Conservation (phyloP, 495 filamentous ascomycete genomes). For the Cetradonia linearis region DNA sequence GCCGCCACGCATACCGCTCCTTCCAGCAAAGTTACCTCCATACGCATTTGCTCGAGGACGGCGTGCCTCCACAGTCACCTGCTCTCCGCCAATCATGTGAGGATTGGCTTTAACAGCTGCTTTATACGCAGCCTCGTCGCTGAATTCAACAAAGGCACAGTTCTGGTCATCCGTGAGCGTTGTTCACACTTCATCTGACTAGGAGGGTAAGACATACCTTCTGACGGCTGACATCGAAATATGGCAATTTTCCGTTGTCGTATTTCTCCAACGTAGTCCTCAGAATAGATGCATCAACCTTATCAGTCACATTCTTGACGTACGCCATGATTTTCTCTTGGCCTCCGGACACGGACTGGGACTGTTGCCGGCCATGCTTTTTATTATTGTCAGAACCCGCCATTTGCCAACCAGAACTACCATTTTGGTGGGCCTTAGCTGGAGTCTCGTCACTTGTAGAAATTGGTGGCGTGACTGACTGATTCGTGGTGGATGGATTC, state of each 20-base stretch:
- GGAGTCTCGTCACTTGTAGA: slow-evolving; percentile 35
- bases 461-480: slow-evolving; percentile 25
- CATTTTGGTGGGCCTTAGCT: slow-evolving; percentile 39
- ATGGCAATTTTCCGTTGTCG: slow-evolving; percentile 73
- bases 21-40: slow-evolving; percentile 48
- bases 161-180: slow-evolving; percentile 46
- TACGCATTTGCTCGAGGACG: slow-evolving; percentile 61
- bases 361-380: slow-evolving; percentile 56
- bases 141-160: slow-evolving; percentile 93
- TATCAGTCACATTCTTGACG: slow-evolving; percentile 86
- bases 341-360: slow-evolving; percentile 36
- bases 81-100: slow-evolving; percentile 69
- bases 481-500: slow-evolving; percentile 32
- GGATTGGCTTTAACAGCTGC: slow-evolving; percentile 79
- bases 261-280: slow-evolving; percentile 54
- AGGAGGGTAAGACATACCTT: slow-evolving; percentile 54
- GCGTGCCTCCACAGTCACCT: slow-evolving; percentile 79
- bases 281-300: slow-evolving; percentile 61
- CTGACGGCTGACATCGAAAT: slow-evolving; percentile 77
- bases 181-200: background rate
- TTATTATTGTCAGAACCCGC: slow-evolving; percentile 69
- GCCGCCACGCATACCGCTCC: slow-evolving; percentile 52
- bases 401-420: slow-evolving; percentile 63
- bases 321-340: slow-evolving; percentile 70
- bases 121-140: slow-evolving; percentile 62